These are phyloP conservation scores for Claviceps monticola DNA, from an alignment of 2,329 filamentous ascomycete genomes.

Conservation along the genomic window DNA sequence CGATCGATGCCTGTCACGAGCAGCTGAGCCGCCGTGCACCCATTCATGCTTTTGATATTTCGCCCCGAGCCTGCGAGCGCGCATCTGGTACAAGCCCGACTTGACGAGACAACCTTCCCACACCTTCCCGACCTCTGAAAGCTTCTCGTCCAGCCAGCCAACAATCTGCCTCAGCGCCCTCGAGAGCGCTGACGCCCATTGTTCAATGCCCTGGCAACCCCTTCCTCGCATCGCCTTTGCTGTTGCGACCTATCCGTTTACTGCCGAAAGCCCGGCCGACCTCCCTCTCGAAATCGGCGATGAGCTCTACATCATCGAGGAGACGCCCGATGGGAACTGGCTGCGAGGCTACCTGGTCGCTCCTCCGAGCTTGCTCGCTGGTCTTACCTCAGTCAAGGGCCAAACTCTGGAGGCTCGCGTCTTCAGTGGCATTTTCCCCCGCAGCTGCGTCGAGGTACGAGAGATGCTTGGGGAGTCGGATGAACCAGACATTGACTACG, in stretches of 20 bases:
- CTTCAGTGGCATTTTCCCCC: slow-evolving; percentile 95
- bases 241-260: slow-evolving; percentile 88
- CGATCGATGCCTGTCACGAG: background rate
- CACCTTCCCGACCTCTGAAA: background rate
- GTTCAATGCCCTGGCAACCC: slow-evolving; percentile 86
- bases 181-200: slow-evolving; percentile 9
- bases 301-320: slow-evolving; percentile 97
- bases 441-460: slow-evolving; percentile 85
- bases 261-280: slow-evolving; percentile 73
- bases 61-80: slow-evolving; percentile 3
- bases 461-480: slow-evolving; percentile 74
- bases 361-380: slow-evolving; percentile 82
- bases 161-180: slow-evolving; percentile 3
- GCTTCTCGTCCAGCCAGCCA: background rate
- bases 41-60: slow-evolving; percentile 1
- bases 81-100: background rate
- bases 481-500: slow-evolving; percentile 31
- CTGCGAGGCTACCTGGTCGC: slow-evolving; percentile 90
- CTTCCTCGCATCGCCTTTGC: slow-evolving; percentile 95
- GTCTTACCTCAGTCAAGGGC: slow-evolving; percentile 78
- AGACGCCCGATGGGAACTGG: slow-evolving; percentile 86
- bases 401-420: slow-evolving; percentile 91
- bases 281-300: slow-evolving; percentile 94
- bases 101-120: background rate
- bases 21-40: slow-evolving; percentile 1